phyloP scores from a whole-genome alignment of 1,284 basidiomycete species.

The Ceraceosorus bombacis region DNA sequence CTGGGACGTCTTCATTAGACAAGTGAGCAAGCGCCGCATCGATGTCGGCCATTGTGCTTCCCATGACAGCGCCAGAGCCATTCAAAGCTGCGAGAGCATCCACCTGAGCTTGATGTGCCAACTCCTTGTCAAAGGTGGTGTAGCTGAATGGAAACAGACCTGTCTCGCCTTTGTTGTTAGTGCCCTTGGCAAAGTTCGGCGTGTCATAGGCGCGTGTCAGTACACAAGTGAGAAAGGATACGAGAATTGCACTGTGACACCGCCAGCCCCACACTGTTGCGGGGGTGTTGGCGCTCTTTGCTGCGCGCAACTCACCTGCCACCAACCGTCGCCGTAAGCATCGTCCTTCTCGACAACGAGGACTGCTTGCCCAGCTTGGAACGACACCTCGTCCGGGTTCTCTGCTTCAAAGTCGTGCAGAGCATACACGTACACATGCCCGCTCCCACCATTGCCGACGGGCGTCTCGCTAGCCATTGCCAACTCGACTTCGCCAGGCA shows the following conservation, averaged over 20 bases:
- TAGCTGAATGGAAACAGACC: constrained; percentile 90
- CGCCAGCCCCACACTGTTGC: constrained; percentile 1
- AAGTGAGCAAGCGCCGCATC: constrained; percentile 45
- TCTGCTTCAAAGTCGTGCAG: constrained; percentile 81
- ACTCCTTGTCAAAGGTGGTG: constrained; percentile 53
- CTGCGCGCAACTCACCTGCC: constrained; percentile 64
- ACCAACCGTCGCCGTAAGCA: constrained; percentile 93
- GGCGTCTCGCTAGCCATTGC: too few species aligned
- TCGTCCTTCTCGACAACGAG: constrained; percentile 89
- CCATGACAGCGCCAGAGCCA: constrained; percentile 26
- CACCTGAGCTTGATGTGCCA: constrained; percentile 24
- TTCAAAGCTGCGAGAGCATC: neutral
- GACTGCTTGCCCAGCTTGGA: constrained; percentile 77
- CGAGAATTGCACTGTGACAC: neutral
- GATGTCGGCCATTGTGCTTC: constrained; percentile 46
- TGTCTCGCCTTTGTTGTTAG: constrained; percentile 68
- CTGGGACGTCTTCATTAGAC: constrained; percentile 3
- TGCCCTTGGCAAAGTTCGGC: constrained; percentile 58
- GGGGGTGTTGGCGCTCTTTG: neutral
- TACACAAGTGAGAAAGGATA: neutral
- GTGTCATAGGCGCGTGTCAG: too few species aligned
- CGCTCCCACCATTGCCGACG: too few species aligned
- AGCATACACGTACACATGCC: constrained; percentile 49
- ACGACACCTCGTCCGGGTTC: constrained; percentile 85
- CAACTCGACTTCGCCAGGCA: too few species aligned